These are phyloP conservation scores for Podaxis pistillaris DNA, from an alignment of 768 basidiomycete genomes.

Conservation along the genomic window DNA sequence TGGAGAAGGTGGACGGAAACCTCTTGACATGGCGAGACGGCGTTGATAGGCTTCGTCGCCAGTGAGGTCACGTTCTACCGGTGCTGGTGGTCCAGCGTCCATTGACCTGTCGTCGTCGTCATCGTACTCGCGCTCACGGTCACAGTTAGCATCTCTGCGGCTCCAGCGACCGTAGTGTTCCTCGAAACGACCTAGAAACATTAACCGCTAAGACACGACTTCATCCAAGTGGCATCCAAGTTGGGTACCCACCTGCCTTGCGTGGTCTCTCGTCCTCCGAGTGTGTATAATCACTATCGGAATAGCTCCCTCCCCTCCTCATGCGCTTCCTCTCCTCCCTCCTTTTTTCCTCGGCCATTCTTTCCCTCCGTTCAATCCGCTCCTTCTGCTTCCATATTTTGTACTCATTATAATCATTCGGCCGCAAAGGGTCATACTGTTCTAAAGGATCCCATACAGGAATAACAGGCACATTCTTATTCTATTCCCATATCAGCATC, in stretches of 20 bases:
- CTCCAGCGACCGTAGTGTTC: slow-evolving; percentile 54
- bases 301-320: slow-evolving; percentile 57
- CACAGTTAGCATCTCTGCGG: slow-evolving; percentile 39
- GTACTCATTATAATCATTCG: slow-evolving; percentile 89
- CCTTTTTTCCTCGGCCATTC: slow-evolving; percentile 58
- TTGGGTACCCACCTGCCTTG: slow-evolving; percentile 55
- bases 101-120: slow-evolving; percentile 22
- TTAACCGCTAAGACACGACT: not conserved
- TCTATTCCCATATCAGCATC: slow-evolving; percentile 35
- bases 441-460: slow-evolving; percentile 77
- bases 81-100: slow-evolving; percentile 22
- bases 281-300: slow-evolving; percentile 60
- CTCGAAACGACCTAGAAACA: slow-evolving; percentile 44
- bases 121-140: slow-evolving; percentile 17
- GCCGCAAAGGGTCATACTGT: slow-evolving; percentile 76
- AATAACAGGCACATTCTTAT: slow-evolving; percentile 54
- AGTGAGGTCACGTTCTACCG: slow-evolving; percentile 45
- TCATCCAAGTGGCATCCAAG: not conserved
- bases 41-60: slow-evolving; percentile 83
- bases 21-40: slow-evolving; percentile 65
- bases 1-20: slow-evolving; percentile 23
- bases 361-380: slow-evolving; percentile 69
- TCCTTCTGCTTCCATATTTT: slow-evolving; percentile 79
- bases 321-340: slow-evolving; percentile 56
- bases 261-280: slow-evolving; percentile 68